A percentile compares a stretch with the other conserved stretches of the same genome.
phyloP scores from a whole-genome alignment of 495 filamentous ascomycete species.

The Pseudevernia furfuracea region DNA sequence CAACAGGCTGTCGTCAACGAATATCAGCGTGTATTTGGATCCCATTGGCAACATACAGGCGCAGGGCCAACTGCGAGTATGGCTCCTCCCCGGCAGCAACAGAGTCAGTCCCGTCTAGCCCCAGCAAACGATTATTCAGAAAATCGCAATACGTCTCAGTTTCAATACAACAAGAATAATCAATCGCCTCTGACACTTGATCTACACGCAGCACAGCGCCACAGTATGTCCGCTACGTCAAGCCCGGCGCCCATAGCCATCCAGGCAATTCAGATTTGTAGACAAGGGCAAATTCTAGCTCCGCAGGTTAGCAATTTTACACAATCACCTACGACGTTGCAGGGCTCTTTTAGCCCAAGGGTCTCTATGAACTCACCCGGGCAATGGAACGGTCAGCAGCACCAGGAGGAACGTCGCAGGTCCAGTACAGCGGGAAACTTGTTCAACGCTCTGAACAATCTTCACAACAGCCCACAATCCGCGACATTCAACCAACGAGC shows the following conservation, averaged over 20 bases:
- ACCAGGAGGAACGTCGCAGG: background rate
- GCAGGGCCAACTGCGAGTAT: background rate
- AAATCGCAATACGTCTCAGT: background rate
- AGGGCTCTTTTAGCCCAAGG: background rate
- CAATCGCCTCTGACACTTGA: background rate
- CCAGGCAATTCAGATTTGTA: background rate
- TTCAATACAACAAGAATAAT: background rate
- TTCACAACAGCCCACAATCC: background rate
- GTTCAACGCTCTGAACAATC: background rate
- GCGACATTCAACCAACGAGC: background rate
- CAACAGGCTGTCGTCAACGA: constrained; percentile 8
- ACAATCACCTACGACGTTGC: constrained; percentile 2
- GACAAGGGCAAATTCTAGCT: constrained; percentile 5
- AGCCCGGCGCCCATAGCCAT: background rate
- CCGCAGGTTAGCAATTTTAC: background rate
- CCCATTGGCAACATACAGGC: background rate
- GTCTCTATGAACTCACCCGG: background rate
- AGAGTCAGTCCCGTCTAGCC: background rate
- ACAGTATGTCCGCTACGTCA: background rate
- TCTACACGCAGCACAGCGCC: background rate
- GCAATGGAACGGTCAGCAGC: background rate
- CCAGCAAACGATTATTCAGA: background rate
- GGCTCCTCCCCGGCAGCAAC: background rate
- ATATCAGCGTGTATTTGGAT: constrained; percentile 4
- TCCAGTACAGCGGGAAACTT: background rate